Conservation (phyloP, 495 filamentous ascomycete species). For the Penicillium silybi region DNA sequence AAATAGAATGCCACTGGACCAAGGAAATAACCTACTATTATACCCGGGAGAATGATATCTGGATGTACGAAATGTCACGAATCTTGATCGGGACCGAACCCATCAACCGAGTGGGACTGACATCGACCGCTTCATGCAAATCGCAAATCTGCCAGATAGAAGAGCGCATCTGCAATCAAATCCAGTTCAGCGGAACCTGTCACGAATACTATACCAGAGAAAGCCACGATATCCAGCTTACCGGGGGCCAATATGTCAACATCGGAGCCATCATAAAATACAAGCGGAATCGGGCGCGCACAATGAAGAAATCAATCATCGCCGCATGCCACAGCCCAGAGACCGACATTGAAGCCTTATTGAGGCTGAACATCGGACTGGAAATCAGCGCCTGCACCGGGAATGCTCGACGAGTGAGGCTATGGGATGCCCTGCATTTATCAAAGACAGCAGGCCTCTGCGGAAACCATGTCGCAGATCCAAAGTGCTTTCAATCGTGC, state of each 20-base stretch:
- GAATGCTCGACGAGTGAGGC: too few relatives aligned
- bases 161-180: not conserved
- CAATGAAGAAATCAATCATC: constrained; percentile 4
- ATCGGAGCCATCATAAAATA: not conserved
- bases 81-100: constrained; percentile 6
- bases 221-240: not conserved
- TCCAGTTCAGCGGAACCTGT: not conserved
- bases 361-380: too few relatives aligned
- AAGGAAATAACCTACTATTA: not conserved
- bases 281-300: constrained; percentile 5
- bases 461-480: too few relatives aligned
- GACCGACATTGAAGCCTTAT: too few relatives aligned
- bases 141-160: not conserved
- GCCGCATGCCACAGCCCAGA: too few relatives aligned
- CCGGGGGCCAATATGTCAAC: not conserved
- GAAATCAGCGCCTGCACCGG: too few relatives aligned
- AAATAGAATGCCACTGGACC: constrained; percentile 7
- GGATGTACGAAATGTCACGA: not conserved
- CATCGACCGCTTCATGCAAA: not conserved
- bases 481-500: too few relatives aligned
- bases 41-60: not conserved
- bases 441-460: too few relatives aligned
- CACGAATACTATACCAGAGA: not conserved
- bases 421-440: too few relatives aligned
- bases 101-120: not conserved